A percentile compares a stretch with the other conserved stretches of the same genome.
Conservation (phyloP, 345 rosid genomes). For the Gossypioides kirkii region DNA sequence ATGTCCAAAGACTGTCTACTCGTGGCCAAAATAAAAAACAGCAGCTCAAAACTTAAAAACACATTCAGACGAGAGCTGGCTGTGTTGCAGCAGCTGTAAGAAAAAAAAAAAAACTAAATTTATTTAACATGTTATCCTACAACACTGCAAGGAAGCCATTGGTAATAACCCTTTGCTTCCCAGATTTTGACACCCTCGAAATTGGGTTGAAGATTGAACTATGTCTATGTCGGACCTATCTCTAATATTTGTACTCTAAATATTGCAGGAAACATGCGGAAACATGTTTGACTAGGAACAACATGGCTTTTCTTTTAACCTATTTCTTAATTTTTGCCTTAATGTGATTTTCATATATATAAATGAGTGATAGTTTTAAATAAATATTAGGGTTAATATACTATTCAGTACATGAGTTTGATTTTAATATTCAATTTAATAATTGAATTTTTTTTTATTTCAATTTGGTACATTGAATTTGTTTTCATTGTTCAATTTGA, state of each 20-base stretch:
- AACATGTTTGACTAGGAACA: neutral
- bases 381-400: too few species aligned
- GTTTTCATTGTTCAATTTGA: too few species aligned
- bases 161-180: constrained; percentile 11
- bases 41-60: too few species aligned
- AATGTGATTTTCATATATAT: neutral
- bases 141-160: neutral
- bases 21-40: neutral
- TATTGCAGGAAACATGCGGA: constrained; percentile 4
- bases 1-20: neutral
- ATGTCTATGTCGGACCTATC: constrained; percentile 8
- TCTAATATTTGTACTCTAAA: neutral
- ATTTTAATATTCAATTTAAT: too few species aligned
- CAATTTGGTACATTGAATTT: too few species aligned
- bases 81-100: neutral
- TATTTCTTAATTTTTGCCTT: neutral
- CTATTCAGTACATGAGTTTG: too few species aligned
- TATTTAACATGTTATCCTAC: neutral
- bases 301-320: neutral
- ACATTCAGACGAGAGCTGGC: too few species aligned
- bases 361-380: too few species aligned
- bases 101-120: neutral
- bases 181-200: neutral
- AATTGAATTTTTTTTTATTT: too few species aligned
- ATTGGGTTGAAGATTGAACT: neutral